Evolutionary conservation across 768 basidiomycete species (phyloP), one percentile per base, ranked within the genome.

Genomic region (Pleurotus salmoneostramineus): DNA sequence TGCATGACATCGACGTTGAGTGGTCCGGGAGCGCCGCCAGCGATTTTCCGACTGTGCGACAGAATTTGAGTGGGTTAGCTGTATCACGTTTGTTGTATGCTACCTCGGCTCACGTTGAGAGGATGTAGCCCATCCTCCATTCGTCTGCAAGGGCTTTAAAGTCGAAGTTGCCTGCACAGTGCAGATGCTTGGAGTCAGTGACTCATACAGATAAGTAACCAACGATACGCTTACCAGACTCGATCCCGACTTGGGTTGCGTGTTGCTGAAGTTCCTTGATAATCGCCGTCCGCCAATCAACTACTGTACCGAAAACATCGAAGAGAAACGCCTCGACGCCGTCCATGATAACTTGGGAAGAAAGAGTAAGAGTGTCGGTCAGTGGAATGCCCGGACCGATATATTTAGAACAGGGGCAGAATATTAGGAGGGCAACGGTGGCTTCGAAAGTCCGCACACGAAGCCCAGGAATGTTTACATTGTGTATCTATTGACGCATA

Each of bases 11-110:
- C 87, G 8, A 84, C 71, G 61, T 79, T 85, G 5, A 65, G 68
- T 2, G 82, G 73, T 0, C 83, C 85, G 40, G 68, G 54, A 0
- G 76, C 80, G 3, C 79, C 79, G 42, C 65, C 61, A 4, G 81
- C 77, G 15, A 86, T 72, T 3, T 63, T 65, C 5, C 67, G 70
- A 10, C 83, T 85, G 52, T 36, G 31, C 37, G 32, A 10, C 15
- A n/a, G 12, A 34, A 35, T 33, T 15, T 34, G n/a, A 15, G 33
- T 21, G 5, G 27, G 7, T n/a, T 12, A 52, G 15, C 34, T 36
- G n/a, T 8, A 35, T 21, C 21, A 27, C 21, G 21, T 27, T 27
- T 27, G 21, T 27, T 27, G 2, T 33, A 15, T 33, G 11, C 33
- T 15, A 12, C 45, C 11, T 40, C 14, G 5, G 54, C 69, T 34